phyloP scores from a whole-genome alignment of 2,329 filamentous ascomycete species.

The Whalleya microplaca region DNA sequence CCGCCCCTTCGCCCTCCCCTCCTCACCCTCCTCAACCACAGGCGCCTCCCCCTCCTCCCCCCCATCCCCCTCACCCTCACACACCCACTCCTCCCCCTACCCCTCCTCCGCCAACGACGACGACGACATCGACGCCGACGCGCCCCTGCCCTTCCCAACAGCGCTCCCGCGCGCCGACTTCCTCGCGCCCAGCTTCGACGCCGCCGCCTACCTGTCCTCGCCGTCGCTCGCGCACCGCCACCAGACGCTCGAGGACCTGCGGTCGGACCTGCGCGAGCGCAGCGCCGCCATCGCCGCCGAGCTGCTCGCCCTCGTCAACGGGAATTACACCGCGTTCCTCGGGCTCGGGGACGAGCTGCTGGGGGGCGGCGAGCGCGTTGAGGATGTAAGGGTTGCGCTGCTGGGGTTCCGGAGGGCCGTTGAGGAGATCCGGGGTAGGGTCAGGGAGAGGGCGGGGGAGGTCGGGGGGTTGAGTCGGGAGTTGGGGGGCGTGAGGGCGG shows the following conservation, averaged over 20 bases:
- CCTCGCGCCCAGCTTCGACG: constrained; percentile 74
- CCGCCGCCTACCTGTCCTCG: constrained; percentile 78
- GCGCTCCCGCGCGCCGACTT: constrained; percentile 85
- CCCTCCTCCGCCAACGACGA: background rate
- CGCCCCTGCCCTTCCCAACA: constrained; percentile 83
- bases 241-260: constrained; percentile 93
- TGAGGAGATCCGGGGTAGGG: constrained; percentile 69
- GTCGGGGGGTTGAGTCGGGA: constrained; percentile 67
- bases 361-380: constrained; percentile 89
- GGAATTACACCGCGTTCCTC: constrained; percentile 91
- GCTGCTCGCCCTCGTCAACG: constrained; percentile 91
- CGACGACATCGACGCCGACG: constrained; percentile 48
- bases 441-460: constrained; percentile 66
- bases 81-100: constrained; percentile 29
- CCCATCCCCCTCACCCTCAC: constrained; percentile 41
- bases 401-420: constrained; percentile 85
- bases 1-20: constrained; percentile 47
- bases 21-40: constrained; percentile 26
- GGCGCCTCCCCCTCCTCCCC: background rate
- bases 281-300: constrained; percentile 81
- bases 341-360: constrained; percentile 78
- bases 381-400: constrained; percentile 85
- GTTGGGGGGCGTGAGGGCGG: constrained; percentile 63
- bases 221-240: constrained; percentile 86
- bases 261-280: constrained; percentile 80